These are phyloP conservation scores for Thymus quinquecostatus DNA, from an alignment of 257 asterid genomes.

Conservation along the genomic window DNA sequence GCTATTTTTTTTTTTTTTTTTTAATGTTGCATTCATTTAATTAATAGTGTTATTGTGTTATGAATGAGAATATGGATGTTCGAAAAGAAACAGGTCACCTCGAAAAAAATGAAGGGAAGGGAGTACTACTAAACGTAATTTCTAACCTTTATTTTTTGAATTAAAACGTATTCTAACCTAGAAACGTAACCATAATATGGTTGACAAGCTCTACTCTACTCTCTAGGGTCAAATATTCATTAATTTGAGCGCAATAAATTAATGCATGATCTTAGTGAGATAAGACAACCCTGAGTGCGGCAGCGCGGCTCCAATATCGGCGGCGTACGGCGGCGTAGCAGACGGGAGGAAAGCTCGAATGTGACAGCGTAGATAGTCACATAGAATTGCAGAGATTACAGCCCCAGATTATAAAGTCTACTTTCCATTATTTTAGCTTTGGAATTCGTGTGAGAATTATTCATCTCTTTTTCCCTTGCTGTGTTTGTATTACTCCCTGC, in stretches of 20 bases:
- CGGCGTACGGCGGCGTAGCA: slow-evolving; percentile 43
- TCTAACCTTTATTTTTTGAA: too few species aligned
- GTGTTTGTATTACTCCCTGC: background rate
- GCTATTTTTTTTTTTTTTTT: too few species aligned
- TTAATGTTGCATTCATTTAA: too few species aligned
- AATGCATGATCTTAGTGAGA: slow-evolving; percentile 19
- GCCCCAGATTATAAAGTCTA: slow-evolving; percentile 26
- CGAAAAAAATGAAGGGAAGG: too few species aligned
- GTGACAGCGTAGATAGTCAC: slow-evolving; percentile 29
- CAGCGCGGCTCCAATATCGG: slow-evolving; percentile 27
- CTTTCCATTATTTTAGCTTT: slow-evolving; percentile 9
- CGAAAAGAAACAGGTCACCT: too few species aligned
- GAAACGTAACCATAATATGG: background rate
- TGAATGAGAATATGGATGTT: too few species aligned
- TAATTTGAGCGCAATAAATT: background rate
- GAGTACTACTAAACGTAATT: too few species aligned
- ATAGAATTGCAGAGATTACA: slow-evolving; percentile 24
- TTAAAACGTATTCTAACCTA: too few species aligned
- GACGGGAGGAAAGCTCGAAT: slow-evolving; percentile 23
- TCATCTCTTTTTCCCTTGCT: slow-evolving; percentile 25
- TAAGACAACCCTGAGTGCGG: slow-evolving; percentile 34
- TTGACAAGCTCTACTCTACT: background rate
- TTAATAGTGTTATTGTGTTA: too few species aligned
- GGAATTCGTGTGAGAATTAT: slow-evolving; percentile 48
- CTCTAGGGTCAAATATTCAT: background rate